These are phyloP conservation scores for Rhinocladiella similis DNA, from an alignment of 2,329 filamentous ascomycete genomes.

Conservation along the genomic window DNA sequence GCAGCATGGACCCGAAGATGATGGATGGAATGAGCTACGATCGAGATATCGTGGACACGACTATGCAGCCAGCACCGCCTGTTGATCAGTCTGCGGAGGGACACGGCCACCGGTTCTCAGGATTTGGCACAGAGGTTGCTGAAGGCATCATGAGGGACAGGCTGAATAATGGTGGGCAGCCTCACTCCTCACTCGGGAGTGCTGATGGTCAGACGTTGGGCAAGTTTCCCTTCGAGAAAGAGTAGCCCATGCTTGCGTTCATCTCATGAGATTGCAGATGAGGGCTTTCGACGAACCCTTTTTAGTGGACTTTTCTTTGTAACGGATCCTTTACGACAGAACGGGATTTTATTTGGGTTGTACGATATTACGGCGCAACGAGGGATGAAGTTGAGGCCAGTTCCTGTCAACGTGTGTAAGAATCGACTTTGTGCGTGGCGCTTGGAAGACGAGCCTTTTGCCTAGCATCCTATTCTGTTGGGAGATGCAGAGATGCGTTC, in stretches of 20 bases:
- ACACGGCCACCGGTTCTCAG: slow-evolving; percentile 23
- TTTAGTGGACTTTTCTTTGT: not conserved
- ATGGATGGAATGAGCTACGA: slow-evolving; percentile 67
- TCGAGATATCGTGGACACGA: slow-evolving; percentile 64
- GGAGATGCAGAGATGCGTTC: too few relatives aligned
- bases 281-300: too few relatives aligned
- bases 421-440: not conserved
- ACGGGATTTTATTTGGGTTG: not conserved
- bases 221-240: slow-evolving; percentile 30
- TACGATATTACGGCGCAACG: not conserved
- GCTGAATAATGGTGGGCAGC: slow-evolving; percentile 53
- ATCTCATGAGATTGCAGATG: not conserved
- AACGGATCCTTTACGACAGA: not conserved
- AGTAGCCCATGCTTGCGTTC: slow-evolving; percentile 12
- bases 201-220: slow-evolving; percentile 24
- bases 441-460: not conserved
- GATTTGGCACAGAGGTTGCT: slow-evolving; percentile 54
- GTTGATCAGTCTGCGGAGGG: slow-evolving; percentile 36
- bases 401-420: not conserved
- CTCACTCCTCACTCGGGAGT: slow-evolving; percentile 11
- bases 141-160: slow-evolving; percentile 65
- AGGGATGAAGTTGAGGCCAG: not conserved
- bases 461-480: too few relatives aligned
- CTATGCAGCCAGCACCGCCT: slow-evolving; percentile 58
- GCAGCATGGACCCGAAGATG: slow-evolving; percentile 58